These are phyloP conservation scores for Phytophthora hybrid DNA, from an alignment of 352 stramenopile genomes.

Conservation along the genomic window DNA sequence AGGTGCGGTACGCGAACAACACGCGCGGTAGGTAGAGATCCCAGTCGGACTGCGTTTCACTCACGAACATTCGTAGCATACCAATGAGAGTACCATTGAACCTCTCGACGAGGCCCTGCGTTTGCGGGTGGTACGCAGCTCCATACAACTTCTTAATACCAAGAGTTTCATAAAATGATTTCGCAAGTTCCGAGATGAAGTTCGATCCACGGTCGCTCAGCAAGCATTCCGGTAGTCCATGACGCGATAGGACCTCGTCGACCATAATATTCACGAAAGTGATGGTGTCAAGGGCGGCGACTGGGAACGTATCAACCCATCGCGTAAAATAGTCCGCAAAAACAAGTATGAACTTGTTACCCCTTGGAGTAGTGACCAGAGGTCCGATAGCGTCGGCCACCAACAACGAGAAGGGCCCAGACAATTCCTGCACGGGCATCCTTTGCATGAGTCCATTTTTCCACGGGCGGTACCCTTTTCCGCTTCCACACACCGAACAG, in stretches of 20 bases:
- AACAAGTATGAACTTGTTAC: too few relatives aligned
- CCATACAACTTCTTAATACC: constrained; percentile 15
- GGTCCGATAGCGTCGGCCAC: too few relatives aligned
- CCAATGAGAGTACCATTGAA: constrained; percentile 3
- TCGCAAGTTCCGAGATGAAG: constrained; percentile 1
- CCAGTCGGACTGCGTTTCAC: constrained; percentile 4
- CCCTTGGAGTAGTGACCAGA: too few relatives aligned
- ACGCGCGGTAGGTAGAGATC: not conserved
- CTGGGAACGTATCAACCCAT: too few relatives aligned
- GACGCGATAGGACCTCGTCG: not conserved
- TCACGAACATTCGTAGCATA: not conserved
- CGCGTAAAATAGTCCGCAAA: too few relatives aligned
- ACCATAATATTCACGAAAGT: too few relatives aligned
- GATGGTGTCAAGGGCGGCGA: too few relatives aligned
- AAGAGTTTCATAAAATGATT: constrained; percentile 8
- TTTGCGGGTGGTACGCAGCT: constrained; percentile 2
- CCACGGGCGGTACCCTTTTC: too few relatives aligned
- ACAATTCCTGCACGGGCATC: too few relatives aligned
- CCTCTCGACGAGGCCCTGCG: constrained; percentile 2
- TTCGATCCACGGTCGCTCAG: constrained; percentile 8
- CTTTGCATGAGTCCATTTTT: too few relatives aligned
- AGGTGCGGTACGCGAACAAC: constrained; percentile 16
- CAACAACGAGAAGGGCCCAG: too few relatives aligned
- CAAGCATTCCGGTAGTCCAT: not conserved
- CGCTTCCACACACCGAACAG: too few relatives aligned